A percentile compares a stretch with the other conserved stretches of the same genome.
phyloP scores from a whole-genome alignment of 306 rosid genomes.

The Begonia fuchsioides region DNA sequence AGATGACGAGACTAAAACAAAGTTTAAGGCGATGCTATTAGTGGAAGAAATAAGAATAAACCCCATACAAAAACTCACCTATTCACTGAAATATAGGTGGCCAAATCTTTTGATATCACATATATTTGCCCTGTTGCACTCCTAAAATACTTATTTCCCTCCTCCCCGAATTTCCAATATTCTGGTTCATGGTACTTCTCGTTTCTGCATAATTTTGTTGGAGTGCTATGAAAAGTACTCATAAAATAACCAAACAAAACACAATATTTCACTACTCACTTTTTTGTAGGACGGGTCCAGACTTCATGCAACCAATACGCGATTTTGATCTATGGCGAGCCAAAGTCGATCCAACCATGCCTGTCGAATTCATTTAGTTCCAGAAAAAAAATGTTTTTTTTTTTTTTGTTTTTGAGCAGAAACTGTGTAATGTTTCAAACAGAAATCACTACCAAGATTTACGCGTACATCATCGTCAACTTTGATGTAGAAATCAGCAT shows the following conservation, averaged over 20 bases:
- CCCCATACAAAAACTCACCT: conserved; percentile 10
- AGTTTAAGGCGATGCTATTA: too few relatives aligned
- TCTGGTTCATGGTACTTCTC: conserved; percentile 47
- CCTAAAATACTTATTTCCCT: conserved; percentile 46
- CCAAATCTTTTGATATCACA: conserved; percentile 42
- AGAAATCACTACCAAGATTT: conserved; percentile 30
- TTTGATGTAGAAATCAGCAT: conserved; percentile 50
- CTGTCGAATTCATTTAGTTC: conserved; percentile 13
- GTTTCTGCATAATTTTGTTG: conserved; percentile 18
- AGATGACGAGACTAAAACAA: too few relatives aligned
- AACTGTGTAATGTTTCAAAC: too few relatives aligned
- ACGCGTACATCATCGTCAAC: conserved; percentile 55
- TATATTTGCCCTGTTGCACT: conserved; percentile 54
- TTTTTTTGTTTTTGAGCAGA: too few relatives aligned
- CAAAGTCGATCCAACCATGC: conserved; percentile 50
- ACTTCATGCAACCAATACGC: conserved; percentile 56
- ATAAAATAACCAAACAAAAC: background rate
- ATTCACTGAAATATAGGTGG: conserved; percentile 41
- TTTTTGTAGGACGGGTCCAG: conserved; percentile 47
- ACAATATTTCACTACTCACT: conserved; percentile 20
- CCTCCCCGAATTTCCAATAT: conserved; percentile 55
- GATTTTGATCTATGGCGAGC: conserved; percentile 43
- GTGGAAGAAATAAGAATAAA: too few relatives aligned
- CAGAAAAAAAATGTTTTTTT: too few relatives aligned
- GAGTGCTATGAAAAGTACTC: background rate